These are phyloP conservation scores for Xylaria palmicola DNA, from an alignment of 495 filamentous ascomycete species.

Conservation along the genomic window DNA sequence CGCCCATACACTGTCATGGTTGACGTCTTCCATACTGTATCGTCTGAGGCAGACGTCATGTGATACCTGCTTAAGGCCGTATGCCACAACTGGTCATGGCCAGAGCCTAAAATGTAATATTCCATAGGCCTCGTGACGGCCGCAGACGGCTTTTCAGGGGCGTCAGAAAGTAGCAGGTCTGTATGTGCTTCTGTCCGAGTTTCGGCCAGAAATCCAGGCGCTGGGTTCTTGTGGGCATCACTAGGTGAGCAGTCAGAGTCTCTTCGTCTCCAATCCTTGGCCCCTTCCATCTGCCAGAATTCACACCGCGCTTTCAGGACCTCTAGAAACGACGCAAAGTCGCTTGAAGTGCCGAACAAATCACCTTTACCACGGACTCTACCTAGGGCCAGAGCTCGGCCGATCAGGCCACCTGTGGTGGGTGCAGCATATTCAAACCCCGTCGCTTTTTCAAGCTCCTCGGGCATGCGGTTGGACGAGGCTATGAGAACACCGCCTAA, in stretches of 20 bases:
- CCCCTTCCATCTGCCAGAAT: conserved; percentile 69
- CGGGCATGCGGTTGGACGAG: conserved; percentile 72
- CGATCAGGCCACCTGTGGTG: conserved; percentile 47
- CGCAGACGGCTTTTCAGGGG: conserved; percentile 10
- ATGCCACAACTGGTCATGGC: conserved; percentile 19
- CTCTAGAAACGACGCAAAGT: conserved; percentile 67
- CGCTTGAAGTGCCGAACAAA: conserved; percentile 53
- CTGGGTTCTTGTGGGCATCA: not conserved
- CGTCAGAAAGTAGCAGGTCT: not conserved
- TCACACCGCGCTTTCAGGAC: conserved; percentile 66
- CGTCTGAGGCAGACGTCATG: conserved; percentile 4
- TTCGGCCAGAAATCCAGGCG: not conserved
- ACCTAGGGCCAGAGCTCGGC: conserved; percentile 40
- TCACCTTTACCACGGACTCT: conserved; percentile 30
- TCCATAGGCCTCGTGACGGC: not conserved
- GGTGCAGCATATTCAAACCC: conserved; percentile 58
- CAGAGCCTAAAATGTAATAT: conserved; percentile 9
- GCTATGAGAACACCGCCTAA: conserved; percentile 71
- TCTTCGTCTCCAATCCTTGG: conserved; percentile 61
- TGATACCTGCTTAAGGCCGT: conserved; percentile 5
- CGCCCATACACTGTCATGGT: conserved; percentile 61
- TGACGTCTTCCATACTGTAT: conserved; percentile 45
- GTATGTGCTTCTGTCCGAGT: not conserved
- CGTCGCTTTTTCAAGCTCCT: conserved; percentile 66
- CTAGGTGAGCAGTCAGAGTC: conserved; percentile 31